These are phyloP conservation scores for Bolboschoenoplectus hybrid DNA, from an alignment of 202 grass and related monocot species.

Conservation along the genomic window DNA sequence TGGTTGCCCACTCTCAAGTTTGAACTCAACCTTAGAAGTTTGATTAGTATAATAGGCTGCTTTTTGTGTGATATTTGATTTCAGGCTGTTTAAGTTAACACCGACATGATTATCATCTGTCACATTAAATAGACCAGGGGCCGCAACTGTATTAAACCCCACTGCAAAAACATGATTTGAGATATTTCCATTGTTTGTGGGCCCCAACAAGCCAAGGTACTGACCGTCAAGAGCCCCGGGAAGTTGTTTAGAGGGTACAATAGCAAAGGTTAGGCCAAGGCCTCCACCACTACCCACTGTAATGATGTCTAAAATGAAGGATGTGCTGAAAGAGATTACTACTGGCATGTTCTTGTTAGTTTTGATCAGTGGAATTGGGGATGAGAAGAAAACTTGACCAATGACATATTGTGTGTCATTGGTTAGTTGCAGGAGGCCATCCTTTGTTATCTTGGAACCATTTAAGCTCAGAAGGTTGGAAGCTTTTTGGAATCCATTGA, in stretches of 20 bases:
- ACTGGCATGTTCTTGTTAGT: background rate
- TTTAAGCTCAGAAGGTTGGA: conserved; percentile 48
- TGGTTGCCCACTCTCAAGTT: conserved; percentile 30
- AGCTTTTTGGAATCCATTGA: conserved; percentile 51
- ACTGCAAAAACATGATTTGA: conserved; percentile 58
- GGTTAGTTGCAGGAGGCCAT: conserved; percentile 63
- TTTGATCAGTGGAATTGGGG: conserved; percentile 33
- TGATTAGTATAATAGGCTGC: conserved; percentile 41
- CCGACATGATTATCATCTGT: conserved; percentile 48
- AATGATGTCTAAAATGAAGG: conserved; percentile 60
- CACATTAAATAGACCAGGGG: conserved; percentile 8
- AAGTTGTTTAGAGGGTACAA: conserved; percentile 38
- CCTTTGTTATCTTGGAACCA: conserved; percentile 40
- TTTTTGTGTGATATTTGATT: conserved; percentile 43
- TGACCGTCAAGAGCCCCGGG: background rate
- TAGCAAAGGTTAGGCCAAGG: conserved; percentile 47
- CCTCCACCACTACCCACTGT: conserved; percentile 27
- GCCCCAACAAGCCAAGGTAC: conserved; percentile 50
- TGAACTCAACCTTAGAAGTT: background rate
- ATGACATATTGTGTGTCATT: conserved; percentile 47
- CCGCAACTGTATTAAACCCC: conserved; percentile 52
- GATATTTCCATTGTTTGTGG: conserved; percentile 40
- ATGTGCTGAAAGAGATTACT: conserved; percentile 53
- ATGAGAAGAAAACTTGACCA: conserved; percentile 51
- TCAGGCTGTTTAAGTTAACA: conserved; percentile 49